Conservation (phyloP, 1,139 yeast species). For the Pichia sp. region DNA sequence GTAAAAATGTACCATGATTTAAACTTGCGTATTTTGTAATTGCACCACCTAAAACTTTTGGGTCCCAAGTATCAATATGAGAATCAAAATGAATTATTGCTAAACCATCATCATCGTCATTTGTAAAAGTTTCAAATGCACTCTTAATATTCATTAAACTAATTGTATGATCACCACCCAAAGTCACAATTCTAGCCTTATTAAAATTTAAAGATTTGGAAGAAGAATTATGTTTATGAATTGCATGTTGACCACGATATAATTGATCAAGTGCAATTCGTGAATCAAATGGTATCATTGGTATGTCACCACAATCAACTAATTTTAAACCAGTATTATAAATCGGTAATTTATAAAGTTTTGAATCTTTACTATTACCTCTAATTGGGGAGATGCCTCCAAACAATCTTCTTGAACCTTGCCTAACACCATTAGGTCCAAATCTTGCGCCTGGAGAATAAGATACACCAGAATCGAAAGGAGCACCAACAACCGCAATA, state of each 20-base stretch:
- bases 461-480: conserved; percentile 46
- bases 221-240: conserved; percentile 34
- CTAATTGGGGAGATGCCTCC: conserved; percentile 34
- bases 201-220: conserved; percentile 26
- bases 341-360: conserved; percentile 25
- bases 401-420: conserved; percentile 36
- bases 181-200: conserved; percentile 40
- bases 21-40: conserved; percentile 46
- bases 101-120: too few relatives aligned
- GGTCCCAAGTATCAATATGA: conserved; percentile 58
- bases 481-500: conserved; percentile 37
- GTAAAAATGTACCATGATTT: conserved; percentile 52
- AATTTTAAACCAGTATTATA: conserved; percentile 21
- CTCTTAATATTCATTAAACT: conserved; percentile 48
- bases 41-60: conserved; percentile 49
- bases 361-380: conserved; percentile 27
- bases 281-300: conserved; percentile 55
- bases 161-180: conserved; percentile 58
- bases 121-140: conserved; percentile 44
- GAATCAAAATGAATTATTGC: conserved; percentile 53
- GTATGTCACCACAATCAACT: conserved; percentile 54
- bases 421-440: conserved; percentile 44
- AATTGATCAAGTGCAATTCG: conserved; percentile 51
- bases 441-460: conserved; percentile 46
- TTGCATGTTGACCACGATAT: conserved; percentile 47